Conservation (phyloP, 1,139 yeast species). For the Taphrina confusa region DNA sequence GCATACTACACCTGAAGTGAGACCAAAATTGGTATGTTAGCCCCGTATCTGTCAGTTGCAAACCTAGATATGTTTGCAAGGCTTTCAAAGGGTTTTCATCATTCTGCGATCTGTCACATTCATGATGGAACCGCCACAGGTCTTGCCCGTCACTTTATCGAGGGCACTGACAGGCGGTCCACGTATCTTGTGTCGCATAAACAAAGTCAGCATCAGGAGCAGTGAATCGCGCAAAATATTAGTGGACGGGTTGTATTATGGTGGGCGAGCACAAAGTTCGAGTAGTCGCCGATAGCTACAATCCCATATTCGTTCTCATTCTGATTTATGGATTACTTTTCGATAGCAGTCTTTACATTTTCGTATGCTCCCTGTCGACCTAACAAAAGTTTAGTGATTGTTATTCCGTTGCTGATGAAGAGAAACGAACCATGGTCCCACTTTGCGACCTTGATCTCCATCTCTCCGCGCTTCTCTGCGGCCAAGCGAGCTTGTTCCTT, state of each 20-base stretch:
- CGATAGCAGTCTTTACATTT: slow-evolving; percentile 20
- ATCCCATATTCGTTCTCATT: no score
- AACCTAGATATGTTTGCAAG: slow-evolving; percentile 23
- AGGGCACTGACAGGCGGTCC: slow-evolving; percentile 16
- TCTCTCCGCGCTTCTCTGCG: slow-evolving; percentile 70
- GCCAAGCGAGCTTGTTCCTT: slow-evolving; percentile 81
- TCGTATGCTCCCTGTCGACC: slow-evolving; percentile 32
- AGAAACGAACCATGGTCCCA: slow-evolving; percentile 64
- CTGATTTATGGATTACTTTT: slow-evolving; percentile 16
- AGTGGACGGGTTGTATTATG: no score
- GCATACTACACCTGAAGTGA: no score
- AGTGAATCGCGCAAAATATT: background rate
- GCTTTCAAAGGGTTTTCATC: slow-evolving; percentile 20
- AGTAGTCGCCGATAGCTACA: no score
- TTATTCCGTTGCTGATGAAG: background rate
- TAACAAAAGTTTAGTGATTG: background rate
- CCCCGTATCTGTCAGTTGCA: slow-evolving; percentile 34
- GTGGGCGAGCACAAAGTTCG: no score
- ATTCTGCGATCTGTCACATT: slow-evolving; percentile 19
- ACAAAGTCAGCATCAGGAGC: background rate
- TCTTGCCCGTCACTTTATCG: background rate
- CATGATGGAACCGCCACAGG: slow-evolving; percentile 20
- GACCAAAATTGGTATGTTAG: no score
- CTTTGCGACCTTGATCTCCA: slow-evolving; percentile 75
- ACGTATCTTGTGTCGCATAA: slow-evolving; percentile 13